phyloP scores from a whole-genome alignment of 2,329 filamentous ascomycete species.

The Aspergillus alliaceus region DNA sequence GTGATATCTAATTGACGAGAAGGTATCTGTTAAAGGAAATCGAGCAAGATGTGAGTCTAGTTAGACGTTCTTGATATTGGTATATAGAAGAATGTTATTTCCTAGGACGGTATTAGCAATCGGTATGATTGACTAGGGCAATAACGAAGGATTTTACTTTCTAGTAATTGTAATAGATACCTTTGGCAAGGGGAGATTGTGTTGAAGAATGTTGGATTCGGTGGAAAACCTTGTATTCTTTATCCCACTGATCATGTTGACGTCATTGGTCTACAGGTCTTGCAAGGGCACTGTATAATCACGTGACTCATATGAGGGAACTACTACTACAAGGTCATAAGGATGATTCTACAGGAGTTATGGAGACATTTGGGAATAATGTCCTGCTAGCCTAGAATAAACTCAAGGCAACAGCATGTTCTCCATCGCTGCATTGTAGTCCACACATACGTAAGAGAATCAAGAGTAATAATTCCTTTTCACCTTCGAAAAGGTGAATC shows the following conservation, averaged over 20 bases:
- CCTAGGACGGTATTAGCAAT: neutral
- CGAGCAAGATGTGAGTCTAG: too few relatives aligned
- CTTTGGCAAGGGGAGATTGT: neutral
- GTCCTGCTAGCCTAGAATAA: neutral
- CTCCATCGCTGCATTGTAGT: too few relatives aligned
- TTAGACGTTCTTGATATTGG: too few relatives aligned
- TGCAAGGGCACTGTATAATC: neutral
- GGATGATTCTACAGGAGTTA: neutral
- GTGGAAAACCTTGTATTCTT: neutral
- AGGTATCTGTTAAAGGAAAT: neutral
- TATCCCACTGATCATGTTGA: constrained; percentile 23
- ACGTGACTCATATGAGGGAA: too few relatives aligned
- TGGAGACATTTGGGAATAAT: neutral
- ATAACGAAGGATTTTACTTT: neutral
- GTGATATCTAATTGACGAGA: constrained; percentile 2
- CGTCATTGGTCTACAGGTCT: constrained; percentile 17
- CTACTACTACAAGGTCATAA: too few relatives aligned
- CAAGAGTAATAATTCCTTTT: neutral
- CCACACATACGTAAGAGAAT: neutral
- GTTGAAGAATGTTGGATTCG: neutral
- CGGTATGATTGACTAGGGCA: neutral
- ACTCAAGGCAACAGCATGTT: neutral
- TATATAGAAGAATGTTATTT: neutral
- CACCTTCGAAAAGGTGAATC: neutral
- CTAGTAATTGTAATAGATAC: neutral